Base-by-base conservation (phyloP, 2,329 filamentous ascomycete species). In the Colletotrichum costaricense region DNA sequence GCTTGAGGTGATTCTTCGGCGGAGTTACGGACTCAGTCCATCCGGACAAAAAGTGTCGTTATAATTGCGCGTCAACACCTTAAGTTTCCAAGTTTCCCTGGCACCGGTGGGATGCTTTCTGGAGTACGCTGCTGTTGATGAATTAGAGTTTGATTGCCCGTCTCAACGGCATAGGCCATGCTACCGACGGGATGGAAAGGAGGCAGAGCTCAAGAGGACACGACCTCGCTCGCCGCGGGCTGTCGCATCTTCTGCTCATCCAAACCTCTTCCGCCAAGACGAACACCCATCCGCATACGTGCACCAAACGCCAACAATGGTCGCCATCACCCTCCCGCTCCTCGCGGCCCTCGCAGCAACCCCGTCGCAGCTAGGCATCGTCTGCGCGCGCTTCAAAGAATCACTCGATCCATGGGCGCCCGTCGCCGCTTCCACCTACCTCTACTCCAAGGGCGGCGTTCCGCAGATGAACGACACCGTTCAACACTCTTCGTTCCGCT, bases 401-500 rank as follows among this genome's bases (percentile, higher is more conserved):
- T 19, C 72, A 5, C 72, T 75, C 52, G 68, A 75, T 3, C 72
- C 68, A 1, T 75, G 72, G 72, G 49, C 54, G 3, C 46, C 68
- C 2, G 42, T 75, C 52, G 68, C 72, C 1, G 42, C 52, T 4
- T 62, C 52, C 28, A 75, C 72, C 2, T 75, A 74, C 60, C n/a
- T 75, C 49, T 75, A 75, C 62, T 63, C 72, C 22, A 75, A 75
- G 28, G 74, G 74, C 33, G 42, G 26, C n/a, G 59, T 75, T 4
- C 63, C 52, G 5, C 72, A 75, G 30, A 46, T 24, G 24, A 74
- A 69, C 59, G 72, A 75, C 35, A 72, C 26, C 6, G 42, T 74
- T 22, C 64, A 64, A 16, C 72, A 75, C 63, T 52, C 60, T 14
- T n/a, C 64, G 2, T 75, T 75, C 58, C 74, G 74, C 14, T 63